Evolutionary conservation across 495 filamentous ascomycete genomes (phyloP), one percentile per base, ranked within the genome.

Genomic region (Recurvomyces mirabilis): DNA sequence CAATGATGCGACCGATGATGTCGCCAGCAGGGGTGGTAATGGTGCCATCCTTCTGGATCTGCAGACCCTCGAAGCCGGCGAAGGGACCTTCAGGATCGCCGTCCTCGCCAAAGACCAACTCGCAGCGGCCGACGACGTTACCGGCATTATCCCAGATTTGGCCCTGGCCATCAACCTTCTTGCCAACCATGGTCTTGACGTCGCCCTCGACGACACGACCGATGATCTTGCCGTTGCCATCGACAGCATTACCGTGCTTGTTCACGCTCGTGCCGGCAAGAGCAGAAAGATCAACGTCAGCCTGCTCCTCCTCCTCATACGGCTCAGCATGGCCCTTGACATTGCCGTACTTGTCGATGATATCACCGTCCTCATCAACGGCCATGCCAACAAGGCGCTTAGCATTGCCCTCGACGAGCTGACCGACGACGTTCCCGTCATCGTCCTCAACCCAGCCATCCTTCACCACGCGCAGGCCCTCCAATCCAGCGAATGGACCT

Each of bases 241-340:
- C 85, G 43, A 93, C 85, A 14, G 88, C 74, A 33, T 89, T 88
- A 35, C 86, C 86, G 6, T 69, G 71, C 62, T 91, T 91, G 66
- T 93, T 93, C 57, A 91, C 81, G 4, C 78, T 73, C 70, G 85
- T 86, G 41, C 86, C 86, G 4, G 83, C 84, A 4, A 93, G 68
- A 12, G 71, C 61, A 2, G 81, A 86, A 34, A 75, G 67, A 52
- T 93, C 84, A 3, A 68, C 76, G 47, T 63, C 68, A 12, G 17
- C 37, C 3, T 20, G 21, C 49, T 72, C 78, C 23, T 62, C 69
- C 35, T 71, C 69, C 41, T 83, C 71, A 58, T 75, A 86, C 5
- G 74, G 75, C 62, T 87, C 81, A 12, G 79, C 81, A 39, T 75
- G 77, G 39, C 86, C 86, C 50, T 86, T 79, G 36, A 80, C 73